Conservation (phyloP, 2,329 filamentous ascomycete species). For the Beauveria australis region DNA sequence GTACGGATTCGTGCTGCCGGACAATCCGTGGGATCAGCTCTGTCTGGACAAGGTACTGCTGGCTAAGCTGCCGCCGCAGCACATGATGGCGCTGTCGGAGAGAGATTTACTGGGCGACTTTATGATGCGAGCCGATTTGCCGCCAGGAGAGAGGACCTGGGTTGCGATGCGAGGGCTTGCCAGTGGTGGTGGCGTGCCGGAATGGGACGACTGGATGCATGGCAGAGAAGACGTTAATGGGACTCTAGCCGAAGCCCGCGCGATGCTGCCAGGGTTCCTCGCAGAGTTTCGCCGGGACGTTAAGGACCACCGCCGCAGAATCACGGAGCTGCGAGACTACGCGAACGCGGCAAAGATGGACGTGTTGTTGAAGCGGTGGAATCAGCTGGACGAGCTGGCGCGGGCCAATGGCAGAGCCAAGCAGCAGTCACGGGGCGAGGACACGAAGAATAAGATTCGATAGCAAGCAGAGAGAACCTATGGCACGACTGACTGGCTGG, state of each 20-base stretch:
- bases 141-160: not conserved
- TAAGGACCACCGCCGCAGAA: not conserved
- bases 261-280: not conserved
- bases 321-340: not conserved
- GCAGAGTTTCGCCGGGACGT: not conserved
- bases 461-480: not conserved
- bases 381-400: not conserved
- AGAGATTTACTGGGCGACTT: not conserved
- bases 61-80: not conserved
- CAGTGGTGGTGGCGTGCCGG: not conserved
- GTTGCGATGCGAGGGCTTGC: not conserved
- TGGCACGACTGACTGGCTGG: not conserved
- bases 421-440: not conserved
- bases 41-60: not conserved
- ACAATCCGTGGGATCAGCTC: conserved; percentile 33
- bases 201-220: not conserved
- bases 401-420: too few species aligned
- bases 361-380: not conserved
- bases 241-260: not conserved
- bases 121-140: not conserved
- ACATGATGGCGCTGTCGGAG: not conserved
- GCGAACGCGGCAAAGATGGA: not conserved
- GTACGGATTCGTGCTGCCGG: conserved; percentile 46
- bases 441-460: not conserved
- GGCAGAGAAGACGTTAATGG: not conserved